A percentile compares a stretch with the other conserved stretches of the same genome.
phyloP scores from a whole-genome alignment of 1,284 basidiomycete genomes.

The Cryptococcus sp. region DNA sequence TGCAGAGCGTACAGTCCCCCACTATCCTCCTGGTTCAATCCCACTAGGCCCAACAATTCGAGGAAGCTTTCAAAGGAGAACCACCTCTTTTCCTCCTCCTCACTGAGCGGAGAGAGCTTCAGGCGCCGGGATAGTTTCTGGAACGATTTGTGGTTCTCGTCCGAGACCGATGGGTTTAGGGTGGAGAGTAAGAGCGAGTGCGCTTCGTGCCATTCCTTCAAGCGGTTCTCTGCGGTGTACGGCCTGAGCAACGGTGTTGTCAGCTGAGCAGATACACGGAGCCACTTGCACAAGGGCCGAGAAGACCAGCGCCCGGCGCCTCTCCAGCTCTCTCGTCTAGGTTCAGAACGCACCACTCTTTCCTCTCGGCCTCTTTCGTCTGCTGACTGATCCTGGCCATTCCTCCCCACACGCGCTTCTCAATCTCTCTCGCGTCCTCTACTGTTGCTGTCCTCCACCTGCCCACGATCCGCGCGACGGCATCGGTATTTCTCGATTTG shows the following conservation, averaged over 20 bases:
- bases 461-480: slow-evolving; percentile 67
- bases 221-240: slow-evolving; percentile 55
- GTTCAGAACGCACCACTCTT: slow-evolving; percentile 42
- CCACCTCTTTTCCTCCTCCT: slow-evolving; percentile 61
- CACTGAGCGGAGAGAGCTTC: slow-evolving; percentile 57
- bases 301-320: too few relatives aligned
- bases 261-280: background rate
- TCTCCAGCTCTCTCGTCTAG: too few relatives aligned
- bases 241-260: slow-evolving; percentile 2
- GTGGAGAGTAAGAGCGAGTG: slow-evolving; percentile 59
- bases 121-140: slow-evolving; percentile 51
- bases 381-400: slow-evolving; percentile 47
- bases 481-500: slow-evolving; percentile 75
- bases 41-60: slow-evolving; percentile 75
- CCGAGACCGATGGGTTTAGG: slow-evolving; percentile 31
- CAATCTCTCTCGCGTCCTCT: slow-evolving; percentile 49
- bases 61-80: slow-evolving; percentile 76
- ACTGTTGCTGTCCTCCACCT: slow-evolving; percentile 62
- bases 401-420: slow-evolving; percentile 40
- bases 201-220: slow-evolving; percentile 68
- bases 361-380: slow-evolving; percentile 41
- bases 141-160: slow-evolving; percentile 23
- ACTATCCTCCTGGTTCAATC: slow-evolving; percentile 80
- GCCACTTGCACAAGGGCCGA: too few relatives aligned
- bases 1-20: slow-evolving; percentile 84